Evolutionary conservation across 805 yeast species (phyloP).

Genomic region (Scheffersomyces spartinae): DNA sequence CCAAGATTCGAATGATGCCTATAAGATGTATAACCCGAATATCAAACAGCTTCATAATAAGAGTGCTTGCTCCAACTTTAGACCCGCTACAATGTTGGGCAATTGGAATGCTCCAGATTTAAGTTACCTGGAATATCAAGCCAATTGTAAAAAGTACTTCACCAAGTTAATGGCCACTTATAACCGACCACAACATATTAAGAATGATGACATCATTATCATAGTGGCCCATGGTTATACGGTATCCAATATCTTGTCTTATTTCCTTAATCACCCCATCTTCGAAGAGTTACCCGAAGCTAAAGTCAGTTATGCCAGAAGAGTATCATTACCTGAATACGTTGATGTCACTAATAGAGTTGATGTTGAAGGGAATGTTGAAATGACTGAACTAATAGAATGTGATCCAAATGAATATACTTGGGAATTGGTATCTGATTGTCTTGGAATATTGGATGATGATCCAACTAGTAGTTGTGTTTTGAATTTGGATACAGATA

Average conservation of each 20-base stretch:
- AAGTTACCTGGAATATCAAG: slow-evolving; percentile 27
- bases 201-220: slow-evolving; percentile 22
- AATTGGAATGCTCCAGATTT: slow-evolving; percentile 31
- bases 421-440: slow-evolving; percentile 25
- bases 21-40: slow-evolving; percentile 34
- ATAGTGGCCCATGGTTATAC: slow-evolving; percentile 32
- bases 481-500: slow-evolving; percentile 28
- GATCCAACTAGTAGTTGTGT: slow-evolving; percentile 15
- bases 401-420: slow-evolving; percentile 9
- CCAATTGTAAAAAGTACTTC: slow-evolving; percentile 26
- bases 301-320: slow-evolving; percentile 19
- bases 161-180: slow-evolving; percentile 31
- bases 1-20: slow-evolving; percentile 31
- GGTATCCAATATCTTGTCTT: slow-evolving; percentile 25
- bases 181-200: slow-evolving; percentile 21
- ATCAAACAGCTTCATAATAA: slow-evolving; percentile 22
- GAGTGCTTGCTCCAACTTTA: slow-evolving; percentile 23
- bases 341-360: slow-evolving; percentile 4
- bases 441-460: slow-evolving; percentile 15
- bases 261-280: slow-evolving; percentile 31
- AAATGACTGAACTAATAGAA: too few species aligned
- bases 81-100: slow-evolving; percentile 32
- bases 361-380: slow-evolving; percentile 3
- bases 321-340: slow-evolving; percentile 5
- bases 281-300: slow-evolving; percentile 34